Conservation (phyloP, 2,329 filamentous ascomycete genomes). For the Talaromyces amestolkiae region DNA sequence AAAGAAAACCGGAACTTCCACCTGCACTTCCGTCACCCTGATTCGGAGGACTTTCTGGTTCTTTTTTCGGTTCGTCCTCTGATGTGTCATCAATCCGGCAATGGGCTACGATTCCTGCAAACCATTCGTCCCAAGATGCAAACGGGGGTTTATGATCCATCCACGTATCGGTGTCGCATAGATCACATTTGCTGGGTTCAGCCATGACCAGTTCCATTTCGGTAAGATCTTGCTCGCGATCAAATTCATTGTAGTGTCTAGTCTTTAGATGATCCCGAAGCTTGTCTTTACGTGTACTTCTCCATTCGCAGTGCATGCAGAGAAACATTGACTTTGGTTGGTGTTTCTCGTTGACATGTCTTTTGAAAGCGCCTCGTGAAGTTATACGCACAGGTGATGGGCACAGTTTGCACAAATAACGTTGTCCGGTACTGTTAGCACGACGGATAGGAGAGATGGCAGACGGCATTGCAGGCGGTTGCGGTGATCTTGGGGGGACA, state of each 20-base stretch:
- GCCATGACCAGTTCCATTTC: not conserved
- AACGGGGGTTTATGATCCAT: conserved; percentile 14
- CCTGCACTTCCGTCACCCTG: not conserved
- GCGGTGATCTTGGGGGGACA: not conserved
- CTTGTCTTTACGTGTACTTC: conserved; percentile 5
- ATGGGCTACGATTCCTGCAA: conserved; percentile 6
- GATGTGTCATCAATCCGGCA: not conserved
- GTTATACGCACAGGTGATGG: not conserved
- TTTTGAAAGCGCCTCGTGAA: conserved; percentile 10
- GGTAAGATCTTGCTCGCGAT: not conserved
- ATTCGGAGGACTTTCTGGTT: not conserved
- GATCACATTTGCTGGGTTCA: not conserved
- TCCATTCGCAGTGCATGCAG: conserved; percentile 7
- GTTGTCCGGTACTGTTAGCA: not conserved
- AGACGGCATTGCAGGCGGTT: not conserved
- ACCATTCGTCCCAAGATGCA: conserved; percentile 14
- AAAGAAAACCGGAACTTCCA: not conserved
- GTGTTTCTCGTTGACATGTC: conserved; percentile 15
- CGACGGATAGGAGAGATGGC: not conserved
- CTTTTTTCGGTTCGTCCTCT: not conserved
- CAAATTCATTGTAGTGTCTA: not conserved
- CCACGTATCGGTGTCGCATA: conserved; percentile 1
- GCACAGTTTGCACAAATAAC: conserved; percentile 10
- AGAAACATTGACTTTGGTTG: conserved; percentile 8
- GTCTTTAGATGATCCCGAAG: conserved; percentile 10